Base-by-base conservation (phyloP, 495 filamentous ascomycete genomes). In the Tetracladium marchalianum region DNA sequence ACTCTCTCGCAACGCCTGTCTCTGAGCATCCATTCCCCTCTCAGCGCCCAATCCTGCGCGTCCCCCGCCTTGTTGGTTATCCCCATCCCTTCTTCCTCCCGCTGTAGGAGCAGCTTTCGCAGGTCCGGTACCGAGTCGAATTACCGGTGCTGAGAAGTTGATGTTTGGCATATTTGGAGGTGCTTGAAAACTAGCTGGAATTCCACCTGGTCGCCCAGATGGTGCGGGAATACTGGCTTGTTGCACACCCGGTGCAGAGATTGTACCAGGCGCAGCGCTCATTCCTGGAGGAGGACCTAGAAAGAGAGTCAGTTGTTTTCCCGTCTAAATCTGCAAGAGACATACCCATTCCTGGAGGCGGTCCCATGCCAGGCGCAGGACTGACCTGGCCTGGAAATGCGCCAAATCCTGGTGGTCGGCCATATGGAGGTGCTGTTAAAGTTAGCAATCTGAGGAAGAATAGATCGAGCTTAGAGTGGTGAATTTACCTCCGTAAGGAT, bases 141-240 rank as follows among this genome's bases (percentile, higher is more conserved):
- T 97, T 32, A 97, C 90, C 41, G 93, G 89, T 15, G 92, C 93
- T 61, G 84, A 92, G 66, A 96, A 95, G 67, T 99, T 96, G 68
- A 98, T 95, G 63, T 95, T 92, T 8, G 92, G 89, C 72, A 96
- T 83, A 59, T 92, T 95, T 36, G 87, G 69, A 17, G 90, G 90
- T 17, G 87, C 78, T 70, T 95, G 88, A 62, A 96, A 96, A 61
- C 82, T 84, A 27, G 83, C 69, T 46, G 86, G 85, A 52, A 93
- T 81, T 52, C 82, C 83, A 50, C 76, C 81, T 54, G 84, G 85
- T 68, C 85, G 80, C 63, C 80, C 82, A 66, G 75, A 70, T 70
- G 82, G 82, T 50, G 75, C 66, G 22, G 22, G 22, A 58, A 66
- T 64, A 63, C 76, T 85, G 46, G 77, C 69, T 67, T 82, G 84